Evolutionary conservation across 31 red algal genomes (phyloP), one percentile per base, ranked within the genome.

Genomic region (Asparagopsis taxiformis): DNA sequence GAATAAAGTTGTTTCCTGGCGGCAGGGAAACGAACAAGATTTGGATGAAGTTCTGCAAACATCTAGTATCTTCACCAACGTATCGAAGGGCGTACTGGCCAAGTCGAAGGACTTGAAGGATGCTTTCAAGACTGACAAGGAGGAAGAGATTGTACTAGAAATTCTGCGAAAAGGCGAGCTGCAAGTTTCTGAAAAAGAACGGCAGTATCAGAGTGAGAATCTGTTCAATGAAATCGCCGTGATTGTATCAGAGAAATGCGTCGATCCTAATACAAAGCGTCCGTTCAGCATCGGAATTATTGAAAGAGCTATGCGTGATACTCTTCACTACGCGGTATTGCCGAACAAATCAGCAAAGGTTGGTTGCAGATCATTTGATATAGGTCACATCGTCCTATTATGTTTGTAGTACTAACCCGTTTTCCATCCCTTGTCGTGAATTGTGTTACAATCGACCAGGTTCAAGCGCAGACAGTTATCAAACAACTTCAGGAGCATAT

Each of bases 41-140:
- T 56, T 99, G 26, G 87, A 92, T 58, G 96, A 99, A 38, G 96
- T 99, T 24, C 50, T 99, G 65, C 96, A 99, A 66, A 90, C 93
- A 7, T 50, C 77, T 21, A 84, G 90, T 48, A 87, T 99, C 7
- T 99, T 99, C 44, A 85, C 88, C 6, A 99, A 99, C 43, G 96
- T 99, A 4, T 99, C 96, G 55, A 99, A 99, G 46, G 96, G 96
- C 17, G 62, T 88, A 31, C 65, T 99, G 3, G 91, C 96, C 20
- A 87, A 90, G 41, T 79, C 55, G 25, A 97, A 93, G 55, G 91
- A 99, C 43, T 68, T 99, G 17, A 33, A 65, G 39, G 81, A 82
- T 35, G 80, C 80, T 32, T 99, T 99, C 61, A 88, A 88, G 46
- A 99, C 96, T 1, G 82, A 77, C 16, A 77, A 99, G 50, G 31